Base-by-base conservation (phyloP, 75 land plant species). In the Gnetum montanum region DNA sequence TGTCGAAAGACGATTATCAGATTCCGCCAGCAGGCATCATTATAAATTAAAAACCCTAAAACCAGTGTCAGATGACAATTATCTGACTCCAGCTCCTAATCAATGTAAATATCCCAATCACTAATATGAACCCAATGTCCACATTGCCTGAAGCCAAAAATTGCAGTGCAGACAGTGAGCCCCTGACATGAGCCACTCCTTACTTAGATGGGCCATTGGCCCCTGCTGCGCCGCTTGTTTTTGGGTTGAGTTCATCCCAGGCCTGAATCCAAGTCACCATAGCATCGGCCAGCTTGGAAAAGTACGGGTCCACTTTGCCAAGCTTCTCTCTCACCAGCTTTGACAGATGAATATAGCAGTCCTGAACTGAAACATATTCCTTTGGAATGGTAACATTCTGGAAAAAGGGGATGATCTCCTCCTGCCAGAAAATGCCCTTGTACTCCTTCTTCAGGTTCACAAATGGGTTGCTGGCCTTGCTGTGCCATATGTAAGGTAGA, bases 231-330 rank as follows among this genome's bases (percentile, higher is more conserved):
- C 43, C 23, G 10, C 57, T 53, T 0, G 29, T 53, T 36, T 50
- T 0, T 0, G 75, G 65, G 67, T 81, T 77, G 18, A 87, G 80
- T 63, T 87, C 89, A 60, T 81, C 80, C 92, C 92, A 87, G 11
- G 92, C 83, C 44, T 84, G 81, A 54, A 86, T 86, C 90, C 90
- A 86, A 13, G 87, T 83, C 34, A 83, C 84, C 91, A 86, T 86
- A 59, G 92, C 88, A 52, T 87, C 92, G 0, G 85, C 74, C 4
- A 87, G 67, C 76, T 84, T 87, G 57, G 25, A 57, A 46, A 87
- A 87, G 67, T 87, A 87, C 6, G 81, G 80, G 56, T 87, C 84
- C 11, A 87, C 59, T 18, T 62, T 56, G 3, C 63, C 50, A 37
- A 85, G 74, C 76, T 78, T 78, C 35, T 67, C 82, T 53, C 61